Evolutionary conservation across 2,329 filamentous ascomycete genomes (phyloP), one percentile per base, ranked within the genome.

Genomic region (Cytospora leucostoma): DNA sequence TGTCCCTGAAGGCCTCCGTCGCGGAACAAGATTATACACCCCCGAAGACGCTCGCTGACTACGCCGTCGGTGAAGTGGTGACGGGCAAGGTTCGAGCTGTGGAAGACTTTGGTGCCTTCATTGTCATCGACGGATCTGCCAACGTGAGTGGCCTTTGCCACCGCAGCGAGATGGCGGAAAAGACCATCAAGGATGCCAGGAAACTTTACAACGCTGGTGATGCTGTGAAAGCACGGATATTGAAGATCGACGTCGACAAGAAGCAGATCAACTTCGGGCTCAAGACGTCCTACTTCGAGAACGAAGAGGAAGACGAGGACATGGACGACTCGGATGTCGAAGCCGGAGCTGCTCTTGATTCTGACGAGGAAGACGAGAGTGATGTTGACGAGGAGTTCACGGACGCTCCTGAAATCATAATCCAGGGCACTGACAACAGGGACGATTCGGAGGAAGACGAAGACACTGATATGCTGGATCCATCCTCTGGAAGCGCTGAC

Each of bases 81-180:
- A 96, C 91, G 13, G 95, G 93, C 56, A 96, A 92, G 73, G 87
- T 99, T 62, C 89, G 93, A 70, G 97, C 96, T 76, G 93, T 98
- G 2, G 92, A 96, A 72, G 91, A 97, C 37, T 99, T 93, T 74
- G 95, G 95, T 68, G 94, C 94, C 6, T 99, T 99, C 74, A 90
- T 99, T 69, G 86, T 96, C 51, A 81, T 99, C 21, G 92, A 97
- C 74, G 88, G 90, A 65, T 96, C 93, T 5, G 83, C 86, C 61
- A 96, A 96, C 69, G 87, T 99, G 66, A 96, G 94, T 69, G 95
- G 95, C 66, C 83, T 99, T 11, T 98, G 94, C 74, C 95, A 99
- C 75, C 87, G 91, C 66, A 94, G 88, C 67, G 89, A 99, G 74
- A 93, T 99, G 84, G 93, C 95, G 0, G 92, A 97, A 68, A 88